These are phyloP conservation scores for Carex parvula DNA, from an alignment of 176 grass and related monocot species.

Conservation along the genomic window DNA sequence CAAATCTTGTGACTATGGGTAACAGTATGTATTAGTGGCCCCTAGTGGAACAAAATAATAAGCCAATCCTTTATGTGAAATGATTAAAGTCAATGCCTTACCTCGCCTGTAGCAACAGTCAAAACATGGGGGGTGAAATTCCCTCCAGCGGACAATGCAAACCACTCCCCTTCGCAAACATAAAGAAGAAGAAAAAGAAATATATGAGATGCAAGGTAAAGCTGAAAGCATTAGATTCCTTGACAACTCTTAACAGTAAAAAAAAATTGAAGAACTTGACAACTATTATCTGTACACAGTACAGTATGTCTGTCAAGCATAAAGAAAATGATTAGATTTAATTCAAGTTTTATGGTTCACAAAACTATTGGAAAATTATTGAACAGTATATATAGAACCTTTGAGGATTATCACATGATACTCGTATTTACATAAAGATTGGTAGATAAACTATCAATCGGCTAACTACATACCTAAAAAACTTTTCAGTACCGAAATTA, in stretches of 20 bases:
- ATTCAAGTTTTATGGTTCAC: neutral
- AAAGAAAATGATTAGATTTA: neutral
- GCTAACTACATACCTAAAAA: neutral
- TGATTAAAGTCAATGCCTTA: conserved; percentile 24
- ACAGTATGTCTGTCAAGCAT: neutral
- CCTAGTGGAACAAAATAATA: neutral
- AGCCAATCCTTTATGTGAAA: neutral
- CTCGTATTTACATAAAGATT: neutral
- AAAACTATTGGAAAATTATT: neutral
- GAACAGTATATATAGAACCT: neutral
- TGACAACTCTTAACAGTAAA: conserved; percentile 1
- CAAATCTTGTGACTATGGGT: too few relatives aligned
- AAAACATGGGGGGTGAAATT: conserved; percentile 94
- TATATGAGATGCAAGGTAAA: neutral
- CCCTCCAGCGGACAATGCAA: conserved; percentile 81
- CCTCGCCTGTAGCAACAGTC: conserved; percentile 74
- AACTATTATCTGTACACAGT: neutral
- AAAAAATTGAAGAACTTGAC: neutral
- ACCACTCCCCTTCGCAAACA: conserved; percentile 72
- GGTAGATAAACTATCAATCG: neutral
- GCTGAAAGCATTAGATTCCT: neutral
- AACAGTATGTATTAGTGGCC: neutral
- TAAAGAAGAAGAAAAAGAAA: neutral
- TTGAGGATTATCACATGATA: neutral
- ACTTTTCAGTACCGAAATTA: neutral